Percentiles rank a stretch among this genome's conserved stretches.
phyloP scores from a whole-genome alignment of 116 monocot species.

The Posidonia oceanica region DNA sequence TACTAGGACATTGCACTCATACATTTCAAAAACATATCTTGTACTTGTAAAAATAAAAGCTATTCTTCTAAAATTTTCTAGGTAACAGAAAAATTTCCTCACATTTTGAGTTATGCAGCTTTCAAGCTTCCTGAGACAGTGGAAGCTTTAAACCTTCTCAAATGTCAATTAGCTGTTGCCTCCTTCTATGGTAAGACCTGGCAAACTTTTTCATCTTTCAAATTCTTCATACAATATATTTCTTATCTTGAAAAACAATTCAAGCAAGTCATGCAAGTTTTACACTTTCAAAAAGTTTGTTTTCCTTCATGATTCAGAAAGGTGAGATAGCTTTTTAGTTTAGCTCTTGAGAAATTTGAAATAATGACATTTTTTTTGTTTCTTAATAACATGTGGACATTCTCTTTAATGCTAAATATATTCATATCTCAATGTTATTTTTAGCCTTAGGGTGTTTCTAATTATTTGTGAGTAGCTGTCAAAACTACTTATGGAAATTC shows the following conservation, averaged over 20 bases:
- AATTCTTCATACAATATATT: neutral
- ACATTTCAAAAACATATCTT: no score
- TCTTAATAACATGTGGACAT: neutral
- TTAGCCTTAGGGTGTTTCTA: no score
- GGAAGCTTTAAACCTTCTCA: slow-evolving; percentile 40
- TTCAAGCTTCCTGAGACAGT: slow-evolving; percentile 40
- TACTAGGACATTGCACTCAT: no score
- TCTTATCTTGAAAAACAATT: neutral
- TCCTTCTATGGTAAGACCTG: slow-evolving; percentile 40
- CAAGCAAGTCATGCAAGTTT: neutral
- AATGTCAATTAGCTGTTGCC: slow-evolving; percentile 57
- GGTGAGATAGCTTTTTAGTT: no score
- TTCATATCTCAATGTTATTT: neutral
- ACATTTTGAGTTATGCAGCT: slow-evolving; percentile 50
- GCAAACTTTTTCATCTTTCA: neutral
- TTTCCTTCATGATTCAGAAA: no score
- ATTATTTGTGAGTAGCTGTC: no score
- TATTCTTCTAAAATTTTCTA: slow-evolving; percentile 15
- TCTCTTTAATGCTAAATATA: neutral
- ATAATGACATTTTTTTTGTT: neutral
- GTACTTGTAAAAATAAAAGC: neutral
- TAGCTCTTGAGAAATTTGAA: neutral
- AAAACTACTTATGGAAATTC: no score
- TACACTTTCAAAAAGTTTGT: neutral
- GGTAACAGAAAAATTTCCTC: slow-evolving; percentile 69